phyloP scores from a whole-genome alignment of 148 eudicot species.

The Chenopodium formosanum region DNA sequence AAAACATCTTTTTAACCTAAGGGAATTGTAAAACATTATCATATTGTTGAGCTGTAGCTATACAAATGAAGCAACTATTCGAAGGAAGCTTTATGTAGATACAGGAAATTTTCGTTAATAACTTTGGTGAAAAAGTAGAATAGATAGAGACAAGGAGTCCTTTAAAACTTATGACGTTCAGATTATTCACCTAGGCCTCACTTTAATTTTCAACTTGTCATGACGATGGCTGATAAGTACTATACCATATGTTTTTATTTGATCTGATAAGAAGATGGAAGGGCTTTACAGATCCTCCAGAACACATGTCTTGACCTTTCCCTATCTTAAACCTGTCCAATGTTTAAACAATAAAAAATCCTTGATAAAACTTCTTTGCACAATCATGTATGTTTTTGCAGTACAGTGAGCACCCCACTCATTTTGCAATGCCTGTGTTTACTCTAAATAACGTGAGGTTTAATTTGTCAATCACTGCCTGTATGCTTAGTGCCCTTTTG shows the following conservation, averaged over 20 bases:
- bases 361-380: neutral
- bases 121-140: neutral
- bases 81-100: neutral
- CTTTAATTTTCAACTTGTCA: too few species aligned
- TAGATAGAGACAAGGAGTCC: neutral
- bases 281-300: neutral
- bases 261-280: neutral
- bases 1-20: neutral
- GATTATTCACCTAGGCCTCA: neutral
- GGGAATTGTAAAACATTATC: neutral
- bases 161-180: neutral
- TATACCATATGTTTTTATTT: too few species aligned
- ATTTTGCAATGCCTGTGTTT: too few species aligned
- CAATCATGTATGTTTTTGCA: neutral
- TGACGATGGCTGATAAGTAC: too few species aligned
- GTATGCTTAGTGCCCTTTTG: neutral
- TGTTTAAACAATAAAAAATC: too few species aligned
- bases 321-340: neutral
- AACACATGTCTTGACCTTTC: neutral
- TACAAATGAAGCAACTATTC: neutral
- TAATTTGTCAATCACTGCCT: neutral
- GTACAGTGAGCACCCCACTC: neutral
- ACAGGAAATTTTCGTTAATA: neutral
- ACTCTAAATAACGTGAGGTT: neutral
- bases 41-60: conserved; percentile 1